Conservation (phyloP, 2,329 filamentous ascomycete species). For the Xylariaceae sp. region DNA sequence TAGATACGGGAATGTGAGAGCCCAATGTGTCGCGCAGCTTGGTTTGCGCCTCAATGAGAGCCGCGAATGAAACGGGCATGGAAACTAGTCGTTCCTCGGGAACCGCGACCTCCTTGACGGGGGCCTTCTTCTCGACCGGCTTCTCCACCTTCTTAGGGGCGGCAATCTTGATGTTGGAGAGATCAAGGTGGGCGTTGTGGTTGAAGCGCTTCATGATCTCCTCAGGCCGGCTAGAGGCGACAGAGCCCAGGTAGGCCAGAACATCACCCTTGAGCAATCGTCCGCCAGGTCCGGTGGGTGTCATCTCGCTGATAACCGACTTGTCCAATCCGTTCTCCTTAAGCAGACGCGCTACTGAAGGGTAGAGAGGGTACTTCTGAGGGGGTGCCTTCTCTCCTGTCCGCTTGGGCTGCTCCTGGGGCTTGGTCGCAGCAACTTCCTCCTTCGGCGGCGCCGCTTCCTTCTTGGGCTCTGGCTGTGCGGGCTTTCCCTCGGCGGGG, state of each 20-base stretch:
- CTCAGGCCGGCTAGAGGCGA: slow-evolving; percentile 66
- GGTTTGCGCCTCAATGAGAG: slow-evolving; percentile 75
- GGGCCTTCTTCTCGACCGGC: slow-evolving; percentile 31
- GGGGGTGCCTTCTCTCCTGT: slow-evolving; percentile 49
- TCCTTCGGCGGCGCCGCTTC: slow-evolving; percentile 24
- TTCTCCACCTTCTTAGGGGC: slow-evolving; percentile 42
- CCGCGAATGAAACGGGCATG: slow-evolving; percentile 70
- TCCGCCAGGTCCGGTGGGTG: slow-evolving; percentile 79
- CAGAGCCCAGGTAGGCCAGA: slow-evolving; percentile 78
- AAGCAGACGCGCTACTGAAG: slow-evolving; percentile 78
- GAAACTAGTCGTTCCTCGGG: slow-evolving; percentile 55
- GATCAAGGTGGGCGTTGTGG: slow-evolving; percentile 77
- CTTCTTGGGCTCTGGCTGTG: slow-evolving; percentile 36
- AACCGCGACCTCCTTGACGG: slow-evolving; percentile 38
- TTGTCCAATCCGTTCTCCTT: slow-evolving; percentile 72
- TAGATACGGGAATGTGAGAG: slow-evolving; percentile 75
- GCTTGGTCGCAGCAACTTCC: slow-evolving; percentile 28
- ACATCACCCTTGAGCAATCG: slow-evolving; percentile 93
- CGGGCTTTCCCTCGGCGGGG: slow-evolving; percentile 58
- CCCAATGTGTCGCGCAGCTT: slow-evolving; percentile 73
- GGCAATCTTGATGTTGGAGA: slow-evolving; percentile 89
- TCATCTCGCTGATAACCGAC: slow-evolving; percentile 73
- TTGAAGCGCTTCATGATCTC: slow-evolving; percentile 65
- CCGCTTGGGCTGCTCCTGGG: slow-evolving; percentile 30
- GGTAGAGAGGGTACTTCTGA: slow-evolving; percentile 68